phyloP scores from a whole-genome alignment of 495 filamentous ascomycete genomes.

The Cercophora sp. region DNA sequence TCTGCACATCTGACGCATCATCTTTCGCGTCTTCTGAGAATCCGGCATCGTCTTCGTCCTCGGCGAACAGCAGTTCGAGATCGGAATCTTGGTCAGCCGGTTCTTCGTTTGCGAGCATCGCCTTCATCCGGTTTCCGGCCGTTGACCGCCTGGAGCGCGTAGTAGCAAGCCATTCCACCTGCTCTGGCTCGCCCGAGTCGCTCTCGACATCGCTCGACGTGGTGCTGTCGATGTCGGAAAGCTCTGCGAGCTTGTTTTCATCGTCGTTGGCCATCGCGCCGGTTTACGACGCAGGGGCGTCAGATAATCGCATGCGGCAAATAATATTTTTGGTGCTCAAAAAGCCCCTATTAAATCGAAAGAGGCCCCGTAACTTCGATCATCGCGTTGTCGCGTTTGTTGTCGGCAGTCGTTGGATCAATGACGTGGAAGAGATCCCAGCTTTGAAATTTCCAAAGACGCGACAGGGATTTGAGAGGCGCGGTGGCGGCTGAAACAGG shows the following conservation, averaged over 20 bases:
- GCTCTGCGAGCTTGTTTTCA: slow-evolving; percentile 22
- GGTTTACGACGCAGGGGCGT: no score
- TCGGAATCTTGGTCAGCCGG: slow-evolving; percentile 59
- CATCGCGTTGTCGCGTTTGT: no score
- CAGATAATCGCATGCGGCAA: no score
- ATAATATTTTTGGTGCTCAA: no score
- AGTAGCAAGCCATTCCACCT: slow-evolving; percentile 65
- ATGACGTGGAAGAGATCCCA: no score
- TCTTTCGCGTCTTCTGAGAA: slow-evolving; percentile 67
- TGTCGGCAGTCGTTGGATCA: no score
- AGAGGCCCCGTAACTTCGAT: no score
- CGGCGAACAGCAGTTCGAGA: slow-evolving; percentile 74
- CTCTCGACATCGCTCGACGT: slow-evolving; percentile 22
- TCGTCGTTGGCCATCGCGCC: slow-evolving; percentile 23
- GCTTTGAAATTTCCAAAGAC: no score
- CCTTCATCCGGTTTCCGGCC: slow-evolving; percentile 79
- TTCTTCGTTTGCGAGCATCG: slow-evolving; percentile 71
- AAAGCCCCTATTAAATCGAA: no score
- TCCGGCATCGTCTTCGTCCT: slow-evolving; percentile 81
- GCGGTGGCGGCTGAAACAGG: no score
- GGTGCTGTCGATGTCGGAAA: slow-evolving; percentile 18
- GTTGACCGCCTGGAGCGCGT: slow-evolving; percentile 78
- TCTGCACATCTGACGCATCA: slow-evolving; percentile 68
- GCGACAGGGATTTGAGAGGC: no score
- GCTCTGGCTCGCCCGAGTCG: slow-evolving; percentile 22